Conservation (phyloP, 140 eudicot species). For the Artemisia princeps region DNA sequence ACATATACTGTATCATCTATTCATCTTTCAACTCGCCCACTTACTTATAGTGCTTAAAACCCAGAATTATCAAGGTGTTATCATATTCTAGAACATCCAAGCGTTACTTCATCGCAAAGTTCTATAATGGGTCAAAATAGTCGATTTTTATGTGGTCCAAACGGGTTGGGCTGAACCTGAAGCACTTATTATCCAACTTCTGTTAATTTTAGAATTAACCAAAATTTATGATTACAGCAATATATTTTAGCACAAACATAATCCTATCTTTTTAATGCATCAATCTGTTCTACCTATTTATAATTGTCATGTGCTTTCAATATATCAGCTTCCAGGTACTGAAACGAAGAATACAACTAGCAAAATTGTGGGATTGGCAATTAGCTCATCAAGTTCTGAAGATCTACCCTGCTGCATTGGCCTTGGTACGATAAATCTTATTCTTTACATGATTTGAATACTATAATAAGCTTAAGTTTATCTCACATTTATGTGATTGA, state of each 20-base stretch:
- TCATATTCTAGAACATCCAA: neutral
- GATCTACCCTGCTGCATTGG: slow-evolving; percentile 55
- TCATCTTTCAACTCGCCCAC: neutral
- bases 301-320: neutral
- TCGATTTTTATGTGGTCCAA: neutral
- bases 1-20: neutral
- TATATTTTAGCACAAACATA: no score
- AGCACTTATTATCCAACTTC: no score
- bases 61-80: neutral
- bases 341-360: slow-evolving; percentile 54
- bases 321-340: slow-evolving; percentile 39
- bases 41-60: neutral
- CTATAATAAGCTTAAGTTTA: neutral
- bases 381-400: slow-evolving; percentile 37
- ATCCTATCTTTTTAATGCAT: no score
- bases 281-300: no score
- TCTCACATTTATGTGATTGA: neutral
- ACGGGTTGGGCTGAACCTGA: no score
- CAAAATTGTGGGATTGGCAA: slow-evolving; percentile 59
- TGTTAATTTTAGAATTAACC: no score
- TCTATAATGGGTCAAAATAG: neutral
- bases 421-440: slow-evolving; percentile 42
- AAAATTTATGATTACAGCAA: no score
- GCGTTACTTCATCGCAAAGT: neutral
- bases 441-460: neutral